Base-by-base conservation (phyloP, 805 yeast genomes). In the Millerozyma miso region DNA sequence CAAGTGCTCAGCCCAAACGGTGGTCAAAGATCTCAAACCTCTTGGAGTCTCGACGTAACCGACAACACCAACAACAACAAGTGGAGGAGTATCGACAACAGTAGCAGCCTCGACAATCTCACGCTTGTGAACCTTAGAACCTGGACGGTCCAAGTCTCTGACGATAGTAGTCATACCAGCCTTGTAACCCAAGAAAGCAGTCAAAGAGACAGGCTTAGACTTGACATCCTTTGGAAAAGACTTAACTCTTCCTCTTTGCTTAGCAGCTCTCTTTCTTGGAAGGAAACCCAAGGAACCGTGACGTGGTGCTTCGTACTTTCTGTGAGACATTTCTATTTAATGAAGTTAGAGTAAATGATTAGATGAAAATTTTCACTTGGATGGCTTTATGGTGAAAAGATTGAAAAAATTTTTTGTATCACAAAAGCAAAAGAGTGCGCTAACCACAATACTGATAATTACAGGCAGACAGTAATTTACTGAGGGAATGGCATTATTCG, bases 141-240 rank as follows among this genome's bases (percentile, higher is more conserved):
- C 99, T 79, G 99, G 99, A 81, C 98, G 87, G 91, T 93, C 97
- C 73, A 93, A 85, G 80, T 93, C 99, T 82, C 99, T 90, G 71
- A 93, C 99, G 65, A 89, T 88, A 79, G 99, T 93, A 79, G 99
- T 84, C 99, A 93, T 93, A 88, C 99, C 99, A 63, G 99, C 99
- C 84, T 79, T 79, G 97, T 93, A 93, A 80, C 99, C 99, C 65
- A 93, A 84, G 95, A 91, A 93, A 62, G 99, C 97, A 63, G 99
- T 93, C 76, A 93, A 81, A 74, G 95, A 95, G 64, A 90, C 97
- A 65, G 98, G 95, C 86, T 91, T 91, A 59, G 96, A 73, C 80
- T 86, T 83, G 76, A 88, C 95, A 76, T 91, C 98, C 83, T 85
- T 89, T 73, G 99, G 99, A 96, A 91, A 93, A 53, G 99, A 80